phyloP scores from a whole-genome alignment of 1,284 basidiomycete species.

The Pseudozyma thailandica region DNA sequence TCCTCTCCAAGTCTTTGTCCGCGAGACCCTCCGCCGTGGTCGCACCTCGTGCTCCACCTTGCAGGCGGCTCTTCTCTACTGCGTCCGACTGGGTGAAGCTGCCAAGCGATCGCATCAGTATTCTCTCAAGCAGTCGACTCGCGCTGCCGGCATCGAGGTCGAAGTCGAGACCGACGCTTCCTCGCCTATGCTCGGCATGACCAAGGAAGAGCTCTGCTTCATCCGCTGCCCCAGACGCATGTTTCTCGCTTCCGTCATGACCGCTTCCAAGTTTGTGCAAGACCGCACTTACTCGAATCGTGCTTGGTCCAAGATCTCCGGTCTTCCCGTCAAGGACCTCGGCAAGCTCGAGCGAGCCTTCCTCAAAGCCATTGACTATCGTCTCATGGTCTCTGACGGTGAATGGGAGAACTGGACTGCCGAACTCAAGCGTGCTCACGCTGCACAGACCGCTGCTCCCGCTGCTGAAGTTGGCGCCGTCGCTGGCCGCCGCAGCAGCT shows the following conservation, averaged over 20 bases:
- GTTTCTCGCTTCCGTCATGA: constrained; percentile 85
- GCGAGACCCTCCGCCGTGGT: constrained; percentile 64
- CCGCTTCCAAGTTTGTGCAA: constrained; percentile 90
- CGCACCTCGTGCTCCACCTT: constrained; percentile 64
- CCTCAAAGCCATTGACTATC: constrained; percentile 68
- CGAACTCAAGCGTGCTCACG: constrained; percentile 39
- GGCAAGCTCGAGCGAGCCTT: constrained; percentile 70
- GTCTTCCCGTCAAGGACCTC: constrained; percentile 69
- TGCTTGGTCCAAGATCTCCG: constrained; percentile 82
- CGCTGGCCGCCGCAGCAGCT: constrained; percentile 23
- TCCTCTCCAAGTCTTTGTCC: constrained; percentile 61
- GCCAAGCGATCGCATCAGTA: constrained; percentile 22
- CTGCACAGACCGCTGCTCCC: constrained; percentile 5
- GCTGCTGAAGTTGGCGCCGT: constrained; percentile 1
- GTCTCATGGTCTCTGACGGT: constrained; percentile 65
- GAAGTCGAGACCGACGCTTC: constrained; percentile 21
- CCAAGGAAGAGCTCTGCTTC: constrained; percentile 35
- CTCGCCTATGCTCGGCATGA: constrained; percentile 40
- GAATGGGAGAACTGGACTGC: constrained; percentile 62
- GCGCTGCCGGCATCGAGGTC: constrained; percentile 14
- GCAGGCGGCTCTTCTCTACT: constrained; percentile 64
- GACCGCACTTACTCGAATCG: constrained; percentile 88
- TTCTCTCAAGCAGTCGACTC: constrained; percentile 25
- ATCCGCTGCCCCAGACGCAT: constrained; percentile 79
- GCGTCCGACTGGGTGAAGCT: constrained; percentile 51